Percentiles rank a stretch among this genome's conserved stretches.
Evolutionary conservation across 2,329 filamentous ascomycete species (phyloP).

Genomic region (Cercospora zeae-maydis): DNA sequence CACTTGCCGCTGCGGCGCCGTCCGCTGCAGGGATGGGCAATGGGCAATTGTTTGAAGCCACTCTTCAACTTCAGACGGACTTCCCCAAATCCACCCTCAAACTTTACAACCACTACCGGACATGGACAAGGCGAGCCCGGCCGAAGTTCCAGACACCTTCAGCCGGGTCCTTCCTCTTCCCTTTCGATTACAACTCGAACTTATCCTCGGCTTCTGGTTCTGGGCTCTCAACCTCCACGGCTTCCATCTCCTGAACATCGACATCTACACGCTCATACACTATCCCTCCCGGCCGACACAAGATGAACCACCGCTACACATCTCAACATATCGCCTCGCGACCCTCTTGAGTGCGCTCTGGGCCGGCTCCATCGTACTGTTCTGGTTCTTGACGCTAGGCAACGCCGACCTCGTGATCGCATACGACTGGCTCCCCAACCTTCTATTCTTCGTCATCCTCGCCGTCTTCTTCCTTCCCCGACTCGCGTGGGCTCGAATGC

Average conservation of each 20-base stretch:
- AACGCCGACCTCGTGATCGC: constrained; percentile 63
- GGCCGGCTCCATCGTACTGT: constrained; percentile 67
- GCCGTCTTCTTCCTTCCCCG: constrained; percentile 66
- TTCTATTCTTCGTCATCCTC: constrained; percentile 66
- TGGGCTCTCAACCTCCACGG: constrained; percentile 92
- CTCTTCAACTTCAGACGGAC: neutral
- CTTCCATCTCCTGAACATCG: constrained; percentile 72
- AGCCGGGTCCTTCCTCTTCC: constrained; percentile 83
- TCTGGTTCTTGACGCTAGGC: constrained; percentile 77
- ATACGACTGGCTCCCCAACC: constrained; percentile 84
- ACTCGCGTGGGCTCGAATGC: constrained; percentile 9
- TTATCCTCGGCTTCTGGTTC: constrained; percentile 87
- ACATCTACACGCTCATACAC: constrained; percentile 62
- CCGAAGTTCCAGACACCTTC: constrained; percentile 69
- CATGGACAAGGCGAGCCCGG: constrained; percentile 20
- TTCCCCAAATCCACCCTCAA: neutral
- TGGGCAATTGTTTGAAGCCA: constrained; percentile 4
- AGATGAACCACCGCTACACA: constrained; percentile 66
- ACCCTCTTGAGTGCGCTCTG: constrained; percentile 71
- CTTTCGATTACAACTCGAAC: constrained; percentile 80
- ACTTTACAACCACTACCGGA: neutral
- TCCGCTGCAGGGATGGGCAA: neutral
- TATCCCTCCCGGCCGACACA: constrained; percentile 73
- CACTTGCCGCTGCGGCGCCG: neutral
- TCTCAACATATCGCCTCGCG: constrained; percentile 82